Conservation (phyloP, 768 basidiomycete species). For the Suillus cothurnatus region DNA sequence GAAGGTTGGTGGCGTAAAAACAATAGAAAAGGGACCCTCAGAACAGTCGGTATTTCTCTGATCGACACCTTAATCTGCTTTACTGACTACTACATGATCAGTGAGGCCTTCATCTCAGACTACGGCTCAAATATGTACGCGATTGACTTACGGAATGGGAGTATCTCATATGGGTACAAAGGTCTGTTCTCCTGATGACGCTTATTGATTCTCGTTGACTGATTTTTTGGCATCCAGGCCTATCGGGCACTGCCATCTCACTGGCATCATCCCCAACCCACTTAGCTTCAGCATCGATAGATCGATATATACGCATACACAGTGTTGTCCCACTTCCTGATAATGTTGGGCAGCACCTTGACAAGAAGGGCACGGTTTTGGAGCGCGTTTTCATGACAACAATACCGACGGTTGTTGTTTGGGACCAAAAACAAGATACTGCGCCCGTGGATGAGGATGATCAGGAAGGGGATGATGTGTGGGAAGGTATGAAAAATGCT, state of each 20-base stretch:
- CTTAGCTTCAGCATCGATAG: conserved; percentile 64
- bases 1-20: conserved; percentile 62
- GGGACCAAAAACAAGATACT: conserved; percentile 47
- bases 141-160: conserved; percentile 70
- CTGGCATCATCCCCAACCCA: conserved; percentile 55
- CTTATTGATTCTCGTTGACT: conserved; percentile 4
- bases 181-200: conserved; percentile 38
- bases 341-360: conserved; percentile 49
- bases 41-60: conserved; percentile 57
- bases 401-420: conserved; percentile 62
- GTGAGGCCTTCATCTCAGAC: conserved; percentile 74
- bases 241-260: conserved; percentile 71
- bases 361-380: conserved; percentile 59
- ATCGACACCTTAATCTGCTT: not conserved
- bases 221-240: conserved; percentile 42
- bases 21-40: conserved; percentile 56
- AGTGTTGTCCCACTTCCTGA: conserved; percentile 55
- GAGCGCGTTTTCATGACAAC: conserved; percentile 66
- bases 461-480: conserved; percentile 61
- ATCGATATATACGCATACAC: conserved; percentile 74
- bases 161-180: conserved; percentile 66
- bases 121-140: conserved; percentile 62
- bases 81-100: conserved; percentile 28
- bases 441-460: conserved; percentile 19
- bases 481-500: conserved; percentile 65